Evolutionary conservation across 768 basidiomycete genomes (phyloP).

Genomic region (Suillus subaureus): DNA sequence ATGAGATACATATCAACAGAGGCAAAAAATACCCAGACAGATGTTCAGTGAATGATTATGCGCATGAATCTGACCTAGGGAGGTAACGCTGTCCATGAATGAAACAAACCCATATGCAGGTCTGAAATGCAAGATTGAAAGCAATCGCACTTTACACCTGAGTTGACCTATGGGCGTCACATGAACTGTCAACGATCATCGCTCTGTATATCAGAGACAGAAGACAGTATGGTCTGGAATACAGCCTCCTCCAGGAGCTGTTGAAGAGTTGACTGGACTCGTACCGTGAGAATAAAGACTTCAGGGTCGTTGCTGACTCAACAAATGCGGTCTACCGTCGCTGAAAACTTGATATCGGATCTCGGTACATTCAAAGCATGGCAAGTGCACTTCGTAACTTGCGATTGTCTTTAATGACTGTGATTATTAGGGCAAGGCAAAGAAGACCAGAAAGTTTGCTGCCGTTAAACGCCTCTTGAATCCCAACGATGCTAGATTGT

Average conservation of each 20-base stretch:
- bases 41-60: neutral
- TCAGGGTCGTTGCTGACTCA: neutral
- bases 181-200: neutral
- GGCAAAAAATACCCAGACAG: neutral
- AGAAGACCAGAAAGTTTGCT: slow-evolving; percentile 95
- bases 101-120: no score
- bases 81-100: neutral
- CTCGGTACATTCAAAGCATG: slow-evolving; percentile 16
- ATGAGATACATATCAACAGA: neutral
- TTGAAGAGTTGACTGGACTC: neutral
- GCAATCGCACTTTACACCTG: neutral
- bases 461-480: slow-evolving; percentile 91
- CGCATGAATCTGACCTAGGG: neutral
- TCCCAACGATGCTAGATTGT: slow-evolving; percentile 93
- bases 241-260: neutral
- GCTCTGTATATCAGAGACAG: neutral
- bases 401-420: neutral
- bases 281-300: neutral
- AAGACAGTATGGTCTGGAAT: neutral
- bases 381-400: slow-evolving; percentile 11
- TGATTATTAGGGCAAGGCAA: slow-evolving; percentile 72
- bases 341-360: neutral
- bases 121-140: no score
- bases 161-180: neutral
- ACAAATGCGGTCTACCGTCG: neutral